Evolutionary conservation across 164 flowering plant species (phyloP).

Genomic region (Kingdonia uniflora): DNA sequence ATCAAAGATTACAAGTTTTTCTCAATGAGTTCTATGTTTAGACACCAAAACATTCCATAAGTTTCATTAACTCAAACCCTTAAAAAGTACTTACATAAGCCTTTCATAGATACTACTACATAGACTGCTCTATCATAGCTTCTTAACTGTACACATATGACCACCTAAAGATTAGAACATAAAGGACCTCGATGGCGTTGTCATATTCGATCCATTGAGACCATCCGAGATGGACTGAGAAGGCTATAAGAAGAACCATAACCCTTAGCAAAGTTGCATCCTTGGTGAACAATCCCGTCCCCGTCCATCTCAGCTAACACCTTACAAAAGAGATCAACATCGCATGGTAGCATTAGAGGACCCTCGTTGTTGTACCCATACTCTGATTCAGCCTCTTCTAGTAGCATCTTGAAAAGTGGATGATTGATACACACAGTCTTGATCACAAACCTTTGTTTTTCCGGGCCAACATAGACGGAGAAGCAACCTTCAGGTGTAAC

Average conservation of each 20-base stretch:
- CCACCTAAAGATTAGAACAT: background rate
- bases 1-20: too few relatives aligned
- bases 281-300: background rate
- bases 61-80: too few relatives aligned
- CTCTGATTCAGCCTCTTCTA: background rate
- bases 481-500: background rate
- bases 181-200: background rate
- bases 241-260: background rate
- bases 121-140: too few relatives aligned
- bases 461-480: background rate
- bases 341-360: background rate
- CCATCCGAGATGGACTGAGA: background rate
- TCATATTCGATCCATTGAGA: background rate
- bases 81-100: too few relatives aligned
- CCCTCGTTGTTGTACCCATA: background rate
- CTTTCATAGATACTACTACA: too few relatives aligned
- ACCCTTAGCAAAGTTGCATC: background rate
- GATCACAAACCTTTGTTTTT: background rate
- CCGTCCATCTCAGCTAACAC: background rate
- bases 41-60: too few relatives aligned
- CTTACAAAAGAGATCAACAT: background rate
- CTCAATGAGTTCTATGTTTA: too few relatives aligned
- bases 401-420: background rate
- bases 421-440: background rate
- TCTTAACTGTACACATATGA: background rate